Evolutionary conservation across 2,329 filamentous ascomycete genomes (phyloP).

Genomic region (Colletotrichum tofieldiae): DNA sequence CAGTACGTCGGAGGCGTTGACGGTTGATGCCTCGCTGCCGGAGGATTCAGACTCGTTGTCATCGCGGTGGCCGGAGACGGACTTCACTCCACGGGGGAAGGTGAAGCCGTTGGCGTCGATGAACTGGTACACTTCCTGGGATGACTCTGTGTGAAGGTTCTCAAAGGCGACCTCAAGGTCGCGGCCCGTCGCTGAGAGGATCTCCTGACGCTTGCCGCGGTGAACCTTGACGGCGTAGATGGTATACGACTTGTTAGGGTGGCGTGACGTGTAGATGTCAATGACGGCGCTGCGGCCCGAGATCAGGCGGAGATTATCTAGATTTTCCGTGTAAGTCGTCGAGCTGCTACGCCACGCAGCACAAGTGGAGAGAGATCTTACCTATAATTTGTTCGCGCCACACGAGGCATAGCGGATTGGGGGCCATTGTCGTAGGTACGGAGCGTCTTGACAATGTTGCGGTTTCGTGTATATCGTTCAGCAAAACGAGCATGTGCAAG

Average conservation of each 20-base stretch:
- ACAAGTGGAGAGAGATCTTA: background rate
- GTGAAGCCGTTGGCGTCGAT: slow-evolving; percentile 54
- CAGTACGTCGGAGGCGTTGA: slow-evolving; percentile 28
- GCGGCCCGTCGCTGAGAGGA: slow-evolving; percentile 52
- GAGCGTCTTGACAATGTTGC: slow-evolving; percentile 7
- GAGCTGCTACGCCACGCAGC: background rate
- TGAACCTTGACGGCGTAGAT: slow-evolving; percentile 85
- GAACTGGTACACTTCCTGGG: slow-evolving; percentile 52
- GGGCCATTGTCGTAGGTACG: slow-evolving; percentile 21
- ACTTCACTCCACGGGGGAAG: slow-evolving; percentile 40
- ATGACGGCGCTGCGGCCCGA: slow-evolving; percentile 36
- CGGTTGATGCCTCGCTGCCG: slow-evolving; percentile 30
- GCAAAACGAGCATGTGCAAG: slow-evolving; percentile 25
- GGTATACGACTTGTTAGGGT: slow-evolving; percentile 36
- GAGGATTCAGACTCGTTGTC: slow-evolving; percentile 32
- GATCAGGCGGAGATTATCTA: slow-evolving; percentile 38
- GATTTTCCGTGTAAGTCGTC: slow-evolving; percentile 7
- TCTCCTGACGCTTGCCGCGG: slow-evolving; percentile 79
- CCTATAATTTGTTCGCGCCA: slow-evolving; percentile 41
- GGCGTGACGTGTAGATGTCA: slow-evolving; percentile 36
- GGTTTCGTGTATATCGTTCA: slow-evolving; percentile 1
- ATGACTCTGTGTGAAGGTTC: slow-evolving; percentile 55
- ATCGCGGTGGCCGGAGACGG: background rate
- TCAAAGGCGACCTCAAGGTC: slow-evolving; percentile 53
- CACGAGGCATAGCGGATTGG: slow-evolving; percentile 30